Base-by-base conservation (phyloP, 176 grass and related monocot species). In the Aegilops longissima region DNA sequence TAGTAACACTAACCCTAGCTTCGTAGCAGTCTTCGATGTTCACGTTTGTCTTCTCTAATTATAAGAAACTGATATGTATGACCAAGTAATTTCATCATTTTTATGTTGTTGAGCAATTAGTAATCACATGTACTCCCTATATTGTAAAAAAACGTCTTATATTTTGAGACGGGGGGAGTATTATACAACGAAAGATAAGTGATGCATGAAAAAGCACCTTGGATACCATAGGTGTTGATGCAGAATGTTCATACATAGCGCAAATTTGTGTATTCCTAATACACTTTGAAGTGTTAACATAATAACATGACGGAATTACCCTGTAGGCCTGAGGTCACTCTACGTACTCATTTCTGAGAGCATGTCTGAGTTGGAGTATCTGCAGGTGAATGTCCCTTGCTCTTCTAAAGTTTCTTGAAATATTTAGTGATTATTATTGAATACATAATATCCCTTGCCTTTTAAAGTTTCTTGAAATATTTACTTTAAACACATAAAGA, bases 281-380 rank as follows among this genome's bases (percentile, higher is more conserved):
- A 27, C 27, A 84, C 42, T 86, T 12, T 83, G n/a, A 45, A 44
- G 73, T 18, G 14, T 52, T 92, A 86, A 69, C 56, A n/a, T 76
- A 13, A 80, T 92, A 83, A 82, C 44, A 36, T 80, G 27, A 80
- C 39, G 81, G 31, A 45, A 76, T 86, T 90, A n/a, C 52, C 16
- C 5, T 94, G 76, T 88, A 96, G 97, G 97, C 90, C 88, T 96
- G 81, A 96, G 97, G 76, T 94, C 97, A 78, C 92, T 99, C 8
- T 99, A 90, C 25, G 38, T 96, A 84, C 88, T 99, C 79, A 94
- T 99, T 91, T 99, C 97, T 87, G 94, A 93, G 90, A 92, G 97
- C 70, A 94, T 96, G 92, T 88, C 90, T 49, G 97, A 99, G 16
- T 86, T 99, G 85, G 92, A 94, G 83, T 99, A 99, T 91, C 86